These are phyloP conservation scores for Limnanthes douglasii DNA, from an alignment of 345 rosid species.

Conservation along the genomic window DNA sequence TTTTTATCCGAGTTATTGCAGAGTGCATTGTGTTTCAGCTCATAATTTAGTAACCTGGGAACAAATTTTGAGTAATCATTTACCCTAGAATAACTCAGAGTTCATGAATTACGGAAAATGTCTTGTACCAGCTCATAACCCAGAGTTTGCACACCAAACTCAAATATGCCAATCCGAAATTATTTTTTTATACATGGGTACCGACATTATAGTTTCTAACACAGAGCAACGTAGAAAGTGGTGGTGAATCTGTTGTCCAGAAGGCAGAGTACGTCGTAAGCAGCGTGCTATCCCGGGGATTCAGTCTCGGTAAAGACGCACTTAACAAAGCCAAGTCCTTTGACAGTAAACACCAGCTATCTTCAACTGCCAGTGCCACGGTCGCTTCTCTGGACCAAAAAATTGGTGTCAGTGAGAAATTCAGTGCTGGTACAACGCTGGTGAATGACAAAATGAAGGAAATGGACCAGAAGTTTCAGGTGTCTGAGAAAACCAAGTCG, in stretches of 20 bases:
- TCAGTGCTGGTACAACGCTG: conserved; percentile 57
- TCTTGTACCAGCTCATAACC: too few relatives aligned
- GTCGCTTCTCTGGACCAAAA: conserved; percentile 71
- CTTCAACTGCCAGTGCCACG: conserved; percentile 53
- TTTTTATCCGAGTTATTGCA: too few relatives aligned
- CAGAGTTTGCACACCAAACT: too few relatives aligned
- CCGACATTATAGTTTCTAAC: conserved; percentile 2
- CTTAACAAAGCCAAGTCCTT: conserved; percentile 64
- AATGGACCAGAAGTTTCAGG: conserved; percentile 85
- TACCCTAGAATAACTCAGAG: too few relatives aligned
- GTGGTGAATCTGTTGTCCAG: conserved; percentile 32
- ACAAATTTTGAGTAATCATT: too few relatives aligned
- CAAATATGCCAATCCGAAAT: too few relatives aligned
- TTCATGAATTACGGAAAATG: too few relatives aligned
- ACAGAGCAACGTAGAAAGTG: conserved; percentile 13
- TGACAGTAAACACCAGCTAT: conserved; percentile 69
- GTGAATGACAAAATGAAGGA: conserved; percentile 72
- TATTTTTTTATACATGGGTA: not conserved
- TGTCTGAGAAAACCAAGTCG: conserved; percentile 76
- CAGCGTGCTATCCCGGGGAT: conserved; percentile 85
- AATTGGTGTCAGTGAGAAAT: conserved; percentile 61
- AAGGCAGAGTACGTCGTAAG: conserved; percentile 91
- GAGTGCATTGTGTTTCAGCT: too few relatives aligned
- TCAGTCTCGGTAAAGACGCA: conserved; percentile 73
- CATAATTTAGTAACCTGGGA: too few relatives aligned